These are phyloP conservation scores for Ochetophila trinervis DNA, from an alignment of 306 rosid genomes.

Conservation along the genomic window DNA sequence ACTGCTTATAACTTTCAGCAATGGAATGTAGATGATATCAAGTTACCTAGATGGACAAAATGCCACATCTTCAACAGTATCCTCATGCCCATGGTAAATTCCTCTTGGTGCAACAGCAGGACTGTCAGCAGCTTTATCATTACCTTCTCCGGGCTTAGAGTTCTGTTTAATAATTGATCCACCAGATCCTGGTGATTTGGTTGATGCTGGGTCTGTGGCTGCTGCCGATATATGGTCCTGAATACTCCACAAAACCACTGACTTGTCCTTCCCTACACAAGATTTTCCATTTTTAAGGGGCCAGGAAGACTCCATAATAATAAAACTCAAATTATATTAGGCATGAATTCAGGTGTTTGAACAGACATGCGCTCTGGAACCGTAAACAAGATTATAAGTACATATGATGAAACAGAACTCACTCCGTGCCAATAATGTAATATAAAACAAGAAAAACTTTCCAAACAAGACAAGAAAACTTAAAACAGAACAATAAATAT, in stretches of 20 bases:
- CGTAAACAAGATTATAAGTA: too few relatives aligned
- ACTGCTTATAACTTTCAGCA: background rate
- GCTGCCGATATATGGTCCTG: conserved; percentile 84
- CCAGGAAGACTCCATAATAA: background rate
- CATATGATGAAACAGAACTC: background rate
- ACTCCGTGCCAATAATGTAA: background rate
- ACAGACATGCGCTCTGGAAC: too few relatives aligned
- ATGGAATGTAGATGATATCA: conserved; percentile 12
- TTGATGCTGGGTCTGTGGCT: conserved; percentile 50
- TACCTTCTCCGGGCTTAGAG: conserved; percentile 71
- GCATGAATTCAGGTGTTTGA: background rate
- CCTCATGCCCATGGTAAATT: conserved; percentile 83
- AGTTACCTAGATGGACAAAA: conserved; percentile 94
- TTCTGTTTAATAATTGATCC: conserved; percentile 67
- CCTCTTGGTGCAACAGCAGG: conserved; percentile 97
- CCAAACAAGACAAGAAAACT: conserved; percentile 1
- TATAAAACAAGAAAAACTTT: background rate
- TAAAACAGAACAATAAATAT: background rate
- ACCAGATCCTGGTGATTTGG: conserved; percentile 54
- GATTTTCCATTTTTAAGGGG: background rate
- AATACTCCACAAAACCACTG: conserved; percentile 98
- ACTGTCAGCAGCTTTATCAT: conserved; percentile 66
- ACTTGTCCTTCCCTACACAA: conserved; percentile 83
- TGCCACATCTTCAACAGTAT: conserved; percentile 97
- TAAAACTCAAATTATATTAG: background rate